Percentiles rank a stretch among this genome's conserved stretches.
Evolutionary conservation across 2,329 filamentous ascomycete species (phyloP).

Genomic region (Cercospora sp.): DNA sequence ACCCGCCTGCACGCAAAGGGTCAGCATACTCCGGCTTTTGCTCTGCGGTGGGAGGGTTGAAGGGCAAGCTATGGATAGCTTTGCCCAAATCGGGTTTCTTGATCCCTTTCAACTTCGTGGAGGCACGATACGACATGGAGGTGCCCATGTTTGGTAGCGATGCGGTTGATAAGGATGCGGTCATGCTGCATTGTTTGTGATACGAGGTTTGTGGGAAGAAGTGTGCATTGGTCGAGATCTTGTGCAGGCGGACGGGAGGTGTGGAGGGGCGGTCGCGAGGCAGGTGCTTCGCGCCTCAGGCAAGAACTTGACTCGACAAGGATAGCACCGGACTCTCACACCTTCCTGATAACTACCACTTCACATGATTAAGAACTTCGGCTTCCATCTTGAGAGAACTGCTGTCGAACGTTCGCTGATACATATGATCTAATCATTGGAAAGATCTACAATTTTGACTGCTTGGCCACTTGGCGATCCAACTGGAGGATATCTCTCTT

Average conservation of each 20-base stretch:
- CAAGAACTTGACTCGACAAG: background rate
- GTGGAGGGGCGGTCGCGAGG: background rate
- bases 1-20: conserved; percentile 6
- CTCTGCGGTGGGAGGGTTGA: background rate
- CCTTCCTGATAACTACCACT: background rate
- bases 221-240: background rate
- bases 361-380: background rate
- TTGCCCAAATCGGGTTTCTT: conserved; percentile 14
- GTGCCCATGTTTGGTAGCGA: conserved; percentile 1
- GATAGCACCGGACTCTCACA: background rate
- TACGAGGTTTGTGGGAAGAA: background rate
- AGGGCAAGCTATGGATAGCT: conserved; percentile 8
- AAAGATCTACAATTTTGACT: conserved; percentile 44
- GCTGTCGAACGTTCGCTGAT: background rate
- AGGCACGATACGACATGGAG: background rate
- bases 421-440: background rate
- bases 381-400: background rate
- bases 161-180: background rate
- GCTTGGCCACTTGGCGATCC: conserved; percentile 39
- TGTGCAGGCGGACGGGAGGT: background rate
- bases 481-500: conserved; percentile 46
- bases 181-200: background rate
- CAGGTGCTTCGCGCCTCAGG: background rate
- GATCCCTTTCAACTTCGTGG: background rate
- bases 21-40: conserved; percentile 13